Evolutionary conservation across 2,329 filamentous ascomycete species (phyloP).

Genomic region (Diplodia corticola): DNA sequence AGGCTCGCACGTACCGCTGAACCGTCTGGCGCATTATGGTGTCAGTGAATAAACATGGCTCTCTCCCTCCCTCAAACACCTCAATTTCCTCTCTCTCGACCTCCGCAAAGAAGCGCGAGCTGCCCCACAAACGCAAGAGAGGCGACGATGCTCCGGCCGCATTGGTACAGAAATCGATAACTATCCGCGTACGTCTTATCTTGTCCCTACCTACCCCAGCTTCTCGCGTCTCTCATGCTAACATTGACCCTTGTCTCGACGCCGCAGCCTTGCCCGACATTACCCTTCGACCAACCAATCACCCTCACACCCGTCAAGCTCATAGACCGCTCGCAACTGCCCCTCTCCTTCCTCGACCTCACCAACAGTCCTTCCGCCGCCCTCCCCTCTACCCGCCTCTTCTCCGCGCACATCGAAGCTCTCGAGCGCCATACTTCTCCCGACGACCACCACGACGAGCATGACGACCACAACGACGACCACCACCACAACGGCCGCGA

Average conservation of each 20-base stretch:
- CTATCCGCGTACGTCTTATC: slow-evolving; percentile 13
- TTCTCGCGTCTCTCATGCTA: neutral
- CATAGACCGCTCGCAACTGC: slow-evolving; percentile 39
- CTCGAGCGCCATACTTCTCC: slow-evolving; percentile 32
- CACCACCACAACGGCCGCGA: neutral
- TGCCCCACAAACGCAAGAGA: slow-evolving; percentile 19
- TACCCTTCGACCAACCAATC: slow-evolving; percentile 32
- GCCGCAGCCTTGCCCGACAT: slow-evolving; percentile 32
- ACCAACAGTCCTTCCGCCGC: slow-evolving; percentile 30
- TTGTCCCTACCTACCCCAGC: too few species aligned
- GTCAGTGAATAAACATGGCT: slow-evolving; percentile 17
- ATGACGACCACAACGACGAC: neutral
- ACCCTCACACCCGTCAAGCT: slow-evolving; percentile 38
- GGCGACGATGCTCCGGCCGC: neutral
- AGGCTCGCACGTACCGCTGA: neutral
- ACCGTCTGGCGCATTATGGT: slow-evolving; percentile 22
- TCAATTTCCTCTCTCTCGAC: neutral
- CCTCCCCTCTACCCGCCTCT: slow-evolving; percentile 33
- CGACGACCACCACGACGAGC: neutral
- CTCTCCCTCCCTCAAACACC: neutral
- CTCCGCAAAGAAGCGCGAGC: slow-evolving; percentile 1
- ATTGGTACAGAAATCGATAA: slow-evolving; percentile 7
- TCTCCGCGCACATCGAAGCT: slow-evolving; percentile 36
- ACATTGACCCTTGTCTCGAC: neutral
- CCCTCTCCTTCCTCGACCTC: slow-evolving; percentile 40